Evolutionary conservation across 2,329 filamentous ascomycete species (phyloP).

Genomic region (Arthrinium puccinioides): DNA sequence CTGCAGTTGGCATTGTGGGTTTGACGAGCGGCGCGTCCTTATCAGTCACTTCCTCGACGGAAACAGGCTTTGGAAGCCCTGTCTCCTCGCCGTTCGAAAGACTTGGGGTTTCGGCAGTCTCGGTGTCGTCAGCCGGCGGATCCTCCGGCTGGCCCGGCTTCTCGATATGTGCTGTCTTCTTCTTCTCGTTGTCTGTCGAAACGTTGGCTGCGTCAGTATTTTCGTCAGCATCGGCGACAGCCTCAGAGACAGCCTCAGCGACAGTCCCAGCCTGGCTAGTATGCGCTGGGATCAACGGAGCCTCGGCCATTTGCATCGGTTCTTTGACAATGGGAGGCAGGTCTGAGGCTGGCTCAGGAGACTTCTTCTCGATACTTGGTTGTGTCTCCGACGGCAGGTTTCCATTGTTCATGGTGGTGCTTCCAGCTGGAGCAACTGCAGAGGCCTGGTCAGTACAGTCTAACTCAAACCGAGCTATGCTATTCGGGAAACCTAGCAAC

Average conservation of each 20-base stretch:
- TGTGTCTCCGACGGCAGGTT: slow-evolving; percentile 12
- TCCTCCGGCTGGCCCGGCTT: neutral
- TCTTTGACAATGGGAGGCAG: slow-evolving; percentile 11
- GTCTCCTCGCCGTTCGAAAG: slow-evolving; percentile 12
- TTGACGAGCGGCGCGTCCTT: slow-evolving; percentile 13
- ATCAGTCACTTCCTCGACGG: slow-evolving; percentile 20
- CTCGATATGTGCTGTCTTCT: neutral
- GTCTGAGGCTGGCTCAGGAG: slow-evolving; percentile 11
- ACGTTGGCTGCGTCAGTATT: neutral
- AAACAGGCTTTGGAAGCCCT: slow-evolving; percentile 18
- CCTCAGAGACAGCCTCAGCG: neutral
- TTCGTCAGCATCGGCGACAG: slow-evolving; percentile 1
- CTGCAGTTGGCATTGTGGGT: slow-evolving; percentile 7
- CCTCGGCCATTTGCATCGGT: slow-evolving; percentile 12
- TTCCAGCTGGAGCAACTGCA: slow-evolving; percentile 5
- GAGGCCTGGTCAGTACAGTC: neutral
- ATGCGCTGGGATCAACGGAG: neutral
- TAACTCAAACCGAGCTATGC: neutral
- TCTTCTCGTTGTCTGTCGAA: neutral
- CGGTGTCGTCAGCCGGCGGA: slow-evolving; percentile 6
- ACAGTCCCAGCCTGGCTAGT: neutral
- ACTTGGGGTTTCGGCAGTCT: slow-evolving; percentile 7
- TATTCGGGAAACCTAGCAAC: neutral
- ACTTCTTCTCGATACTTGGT: slow-evolving; percentile 12
- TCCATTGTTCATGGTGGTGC: slow-evolving; percentile 3